Base-by-base conservation (phyloP, 208 protist genomes). In the Leishmania gerbilli region DNA sequence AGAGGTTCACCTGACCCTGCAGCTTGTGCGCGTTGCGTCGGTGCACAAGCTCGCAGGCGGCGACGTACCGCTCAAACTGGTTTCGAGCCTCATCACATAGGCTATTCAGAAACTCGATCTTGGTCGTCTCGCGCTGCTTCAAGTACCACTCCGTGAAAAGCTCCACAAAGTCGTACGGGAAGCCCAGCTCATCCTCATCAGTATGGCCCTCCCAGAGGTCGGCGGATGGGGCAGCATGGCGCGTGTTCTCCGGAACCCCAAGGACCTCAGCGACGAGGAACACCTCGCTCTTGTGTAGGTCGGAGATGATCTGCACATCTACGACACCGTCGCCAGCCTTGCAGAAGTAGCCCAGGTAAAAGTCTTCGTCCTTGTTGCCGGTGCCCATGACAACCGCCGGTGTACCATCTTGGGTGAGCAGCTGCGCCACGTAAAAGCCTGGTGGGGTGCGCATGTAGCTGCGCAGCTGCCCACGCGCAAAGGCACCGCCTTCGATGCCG, bases 341-440 rank as follows among this genome's bases (percentile, higher is more conserved):
- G 89, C 96, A 99, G 78, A 99, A 99, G 85, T 99, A 99, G 45
- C 88, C 94, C 15, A 99, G 87, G 84, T 99, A 99, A 47, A 96
- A 97, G 81, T 99, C 98, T 81, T 99, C 98, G 80, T 99, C 98
- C 90, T 93, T 98, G 90, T 99, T 99, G 17, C 98, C 98, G 27
- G 98, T 99, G 24, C 98, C 98, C 90, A 99, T 97, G 27, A 99
- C 98, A 79, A 99, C 94, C 21, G 91, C 87, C n/a, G 97, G 95
- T 0, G 75, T 91, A 27, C 97, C 97, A 49, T 90, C 82, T 71
- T 97, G 92, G 45, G 82, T 90, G 45, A 97, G 83, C 49, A 99
- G 87, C 87, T 99, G 98, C 21, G 97, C 95, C 34, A 97, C 91
- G 87, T 99, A 99, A 85, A 96, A 99, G n/a, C 72, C 91, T 0